Base-by-base conservation (phyloP, 805 yeast genomes). In the Isabelozyma gotoi region DNA sequence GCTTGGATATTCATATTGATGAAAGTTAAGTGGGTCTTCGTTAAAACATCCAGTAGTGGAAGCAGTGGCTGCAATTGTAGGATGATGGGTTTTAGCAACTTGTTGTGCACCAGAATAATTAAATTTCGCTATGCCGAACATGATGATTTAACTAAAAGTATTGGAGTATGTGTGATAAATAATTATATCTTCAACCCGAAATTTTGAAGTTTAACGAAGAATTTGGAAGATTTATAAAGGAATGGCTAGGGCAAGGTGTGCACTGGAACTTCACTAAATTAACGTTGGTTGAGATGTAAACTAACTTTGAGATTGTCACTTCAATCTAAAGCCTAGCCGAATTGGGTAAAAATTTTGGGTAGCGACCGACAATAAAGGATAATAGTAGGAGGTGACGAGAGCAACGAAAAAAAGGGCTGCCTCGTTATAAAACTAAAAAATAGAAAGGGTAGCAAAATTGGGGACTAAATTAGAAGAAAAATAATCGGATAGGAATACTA, bases 1-100 rank as follows among this genome's bases (percentile, higher is more conserved):
- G 21, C 65, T 60, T 4, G 85, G 78, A 52, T 82, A 82, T 40
- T 74, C 71, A 39, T 65, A 66, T 53, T 78, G 82, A 64, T 61
- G 37, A 60, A 60, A 47, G 43, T 43, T 20, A 10, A 36, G 4
- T 10, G 39, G 3, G 8, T 35, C 38, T 15, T 35, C 31, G 15
- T 16, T 20, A 41, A 33, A 33, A n/a, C 16, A 37, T 16, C 29
- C 36, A n/a, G 32, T 21, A 19, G 43, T 16, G 19, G 29, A 24
- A 5, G 29, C 29, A 24, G 29, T 2, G 7, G 29, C 29, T 5
- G 29, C 29, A 7, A 24, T 24, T 24, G 29, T 24, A 7, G 29
- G 29, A 24, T 24, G 29, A 24, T 24, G 12, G 8, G 8, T 24
- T 24, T n/a, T 24, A 24, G 29, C 29, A 7, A n/a, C 29, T 10